phyloP scores from a whole-genome alignment of 1,139 yeast species.

The Hyphopichia khmerensis region DNA sequence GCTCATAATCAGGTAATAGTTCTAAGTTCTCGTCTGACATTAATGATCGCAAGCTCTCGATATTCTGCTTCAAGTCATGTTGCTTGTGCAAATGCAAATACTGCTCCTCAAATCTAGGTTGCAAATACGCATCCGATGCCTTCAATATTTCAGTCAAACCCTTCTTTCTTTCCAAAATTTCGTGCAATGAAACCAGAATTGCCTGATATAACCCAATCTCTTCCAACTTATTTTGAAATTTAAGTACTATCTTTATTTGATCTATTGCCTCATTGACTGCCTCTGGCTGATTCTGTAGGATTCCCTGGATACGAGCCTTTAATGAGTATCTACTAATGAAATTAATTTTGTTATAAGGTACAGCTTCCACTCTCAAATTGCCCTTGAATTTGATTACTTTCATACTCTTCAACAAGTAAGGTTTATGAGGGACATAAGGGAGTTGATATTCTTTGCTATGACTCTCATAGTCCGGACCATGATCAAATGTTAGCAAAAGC shows the following conservation, averaged over 20 bases:
- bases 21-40: constrained; percentile 88
- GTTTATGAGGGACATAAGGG: constrained; percentile 51
- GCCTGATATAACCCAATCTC: constrained; percentile 45
- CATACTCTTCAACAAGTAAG: constrained; percentile 27
- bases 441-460: constrained; percentile 28
- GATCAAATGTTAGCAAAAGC: constrained; percentile 43
- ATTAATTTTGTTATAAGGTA: constrained; percentile 49
- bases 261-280: constrained; percentile 42
- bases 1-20: constrained; percentile 89
- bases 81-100: constrained; percentile 49
- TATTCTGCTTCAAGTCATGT: constrained; percentile 46
- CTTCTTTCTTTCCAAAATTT: constrained; percentile 46
- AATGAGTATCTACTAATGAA: constrained; percentile 48
- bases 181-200: constrained; percentile 54
- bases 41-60: constrained; percentile 55
- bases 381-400: constrained; percentile 31
- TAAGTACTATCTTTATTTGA: constrained; percentile 40
- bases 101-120: constrained; percentile 48
- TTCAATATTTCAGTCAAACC: constrained; percentile 36
- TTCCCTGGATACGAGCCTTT: constrained; percentile 38
- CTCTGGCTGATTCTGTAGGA: constrained; percentile 43
- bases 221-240: constrained; percentile 44
- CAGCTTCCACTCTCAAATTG: constrained; percentile 38
- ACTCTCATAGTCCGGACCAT: constrained; percentile 38
- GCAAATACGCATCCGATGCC: constrained; percentile 23